These are phyloP conservation scores for Chytriomyces confervae DNA, from an alignment of 192 early-diverging fungal species.

Conservation along the genomic window DNA sequence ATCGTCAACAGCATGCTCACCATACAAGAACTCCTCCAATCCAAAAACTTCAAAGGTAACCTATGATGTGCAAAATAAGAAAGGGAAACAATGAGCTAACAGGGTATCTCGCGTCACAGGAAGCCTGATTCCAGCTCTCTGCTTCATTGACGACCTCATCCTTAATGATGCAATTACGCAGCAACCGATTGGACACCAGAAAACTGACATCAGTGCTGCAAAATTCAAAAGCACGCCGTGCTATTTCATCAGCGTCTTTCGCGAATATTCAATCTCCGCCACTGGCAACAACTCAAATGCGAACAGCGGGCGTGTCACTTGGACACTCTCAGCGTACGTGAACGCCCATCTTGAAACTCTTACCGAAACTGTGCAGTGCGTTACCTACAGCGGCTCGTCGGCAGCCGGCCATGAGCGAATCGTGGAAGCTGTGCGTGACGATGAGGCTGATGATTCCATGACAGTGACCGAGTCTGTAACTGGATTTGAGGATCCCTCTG, in stretches of 20 bases:
- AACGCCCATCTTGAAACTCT: conserved; percentile 18
- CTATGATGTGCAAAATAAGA: no score
- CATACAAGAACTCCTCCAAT: not conserved
- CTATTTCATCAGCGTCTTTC: conserved; percentile 28
- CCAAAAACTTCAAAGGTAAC: not conserved
- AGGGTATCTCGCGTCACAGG: no score
- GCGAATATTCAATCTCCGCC: not conserved
- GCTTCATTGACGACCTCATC: conserved; percentile 20
- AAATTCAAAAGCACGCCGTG: conserved; percentile 8
- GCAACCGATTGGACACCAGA: conserved; percentile 11
- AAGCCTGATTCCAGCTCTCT: not conserved
- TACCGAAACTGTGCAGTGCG: conserved; percentile 15
- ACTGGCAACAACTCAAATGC: not conserved
- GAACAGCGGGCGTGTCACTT: not conserved
- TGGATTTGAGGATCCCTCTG: conserved; percentile 3
- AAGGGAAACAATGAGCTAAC: no score
- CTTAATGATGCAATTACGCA: not conserved
- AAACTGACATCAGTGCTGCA: conserved; percentile 12
- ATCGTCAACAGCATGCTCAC: not conserved
- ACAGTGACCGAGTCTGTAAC: conserved; percentile 10
- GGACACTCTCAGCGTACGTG: conserved; percentile 24
- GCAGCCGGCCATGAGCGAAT: not conserved
- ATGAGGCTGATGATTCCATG: not conserved
- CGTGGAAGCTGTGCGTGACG: conserved; percentile 19
- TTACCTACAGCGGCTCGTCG: no score